Conservation (phyloP, 129 eudicot species). For the Centaurea solstitialis region DNA sequence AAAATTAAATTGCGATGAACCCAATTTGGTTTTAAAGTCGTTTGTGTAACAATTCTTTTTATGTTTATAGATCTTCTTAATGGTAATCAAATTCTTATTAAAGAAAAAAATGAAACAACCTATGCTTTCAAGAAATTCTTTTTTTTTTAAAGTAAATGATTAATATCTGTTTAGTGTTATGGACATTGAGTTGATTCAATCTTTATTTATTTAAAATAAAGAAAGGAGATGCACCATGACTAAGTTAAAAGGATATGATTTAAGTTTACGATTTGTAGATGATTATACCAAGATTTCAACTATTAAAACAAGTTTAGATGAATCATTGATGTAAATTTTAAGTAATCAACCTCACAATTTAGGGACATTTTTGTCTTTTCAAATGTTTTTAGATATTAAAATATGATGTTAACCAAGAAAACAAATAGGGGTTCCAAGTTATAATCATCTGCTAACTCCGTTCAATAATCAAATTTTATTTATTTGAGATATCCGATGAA, state of each 20-base stretch:
- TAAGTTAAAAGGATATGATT: background rate
- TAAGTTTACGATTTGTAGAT: background rate
- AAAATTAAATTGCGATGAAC: constrained; percentile 1
- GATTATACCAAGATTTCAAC: background rate
- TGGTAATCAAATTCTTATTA: background rate
- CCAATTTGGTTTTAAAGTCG: background rate
- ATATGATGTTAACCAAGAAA: too few species aligned
- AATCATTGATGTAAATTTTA: too few species aligned
- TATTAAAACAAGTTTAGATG: too few species aligned
- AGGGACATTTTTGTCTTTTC: too few species aligned
- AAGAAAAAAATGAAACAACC: background rate
- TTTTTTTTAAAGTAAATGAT: background rate
- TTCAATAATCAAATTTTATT: too few species aligned
- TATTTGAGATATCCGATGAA: too few species aligned
- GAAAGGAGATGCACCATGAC: background rate
- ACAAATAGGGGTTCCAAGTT: too few species aligned
- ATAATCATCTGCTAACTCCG: too few species aligned
- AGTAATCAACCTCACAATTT: too few species aligned
- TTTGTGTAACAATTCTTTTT: too few species aligned
- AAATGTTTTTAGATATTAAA: too few species aligned
- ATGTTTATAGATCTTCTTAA: background rate
- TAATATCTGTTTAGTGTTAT: background rate
- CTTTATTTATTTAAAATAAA: background rate
- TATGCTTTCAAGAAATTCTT: background rate
- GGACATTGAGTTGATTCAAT: background rate